These are phyloP conservation scores for Cardamine occulta DNA, from an alignment of 345 rosid genomes.

Conservation along the genomic window DNA sequence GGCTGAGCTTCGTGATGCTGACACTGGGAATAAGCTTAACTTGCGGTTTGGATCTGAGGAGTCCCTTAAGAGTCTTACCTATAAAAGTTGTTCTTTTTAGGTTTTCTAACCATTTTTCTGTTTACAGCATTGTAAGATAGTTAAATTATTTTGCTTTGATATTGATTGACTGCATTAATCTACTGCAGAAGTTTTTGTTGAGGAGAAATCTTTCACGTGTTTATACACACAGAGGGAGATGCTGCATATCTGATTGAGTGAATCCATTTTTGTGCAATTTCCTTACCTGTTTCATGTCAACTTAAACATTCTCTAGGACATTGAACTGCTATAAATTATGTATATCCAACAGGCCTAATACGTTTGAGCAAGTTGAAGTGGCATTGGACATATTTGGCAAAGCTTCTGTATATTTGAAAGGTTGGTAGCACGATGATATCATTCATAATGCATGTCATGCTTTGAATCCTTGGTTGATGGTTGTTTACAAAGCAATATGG, in stretches of 20 bases:
- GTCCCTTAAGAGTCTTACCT: background rate
- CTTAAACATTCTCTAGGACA: background rate
- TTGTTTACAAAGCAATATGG: background rate
- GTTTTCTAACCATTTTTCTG: background rate
- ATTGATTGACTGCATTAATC: slow-evolving; percentile 19
- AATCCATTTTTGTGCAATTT: slow-evolving; percentile 44
- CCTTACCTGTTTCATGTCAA: background rate
- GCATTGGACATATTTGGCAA: slow-evolving; percentile 79
- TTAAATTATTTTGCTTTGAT: background rate
- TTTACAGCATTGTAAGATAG: background rate
- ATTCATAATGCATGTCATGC: background rate
- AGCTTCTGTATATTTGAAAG: slow-evolving; percentile 76
- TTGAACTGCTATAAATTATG: no score
- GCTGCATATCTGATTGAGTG: slow-evolving; percentile 82
- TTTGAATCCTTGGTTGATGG: background rate
- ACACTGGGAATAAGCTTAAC: slow-evolving; percentile 79
- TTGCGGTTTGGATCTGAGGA: slow-evolving; percentile 76
- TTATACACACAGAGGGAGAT: slow-evolving; percentile 69
- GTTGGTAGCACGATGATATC: slow-evolving; percentile 43
- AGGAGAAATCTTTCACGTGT: slow-evolving; percentile 83
- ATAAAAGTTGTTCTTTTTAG: background rate
- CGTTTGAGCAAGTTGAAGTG: slow-evolving; percentile 88
- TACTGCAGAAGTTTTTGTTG: slow-evolving; percentile 75
- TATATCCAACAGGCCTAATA: slow-evolving; percentile 60
- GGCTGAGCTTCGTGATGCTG: slow-evolving; percentile 95